Evolutionary conservation across 2,329 filamentous ascomycete species (phyloP), one percentile per base, ranked within the genome.

Genomic region (Fusarium marasasianum): DNA sequence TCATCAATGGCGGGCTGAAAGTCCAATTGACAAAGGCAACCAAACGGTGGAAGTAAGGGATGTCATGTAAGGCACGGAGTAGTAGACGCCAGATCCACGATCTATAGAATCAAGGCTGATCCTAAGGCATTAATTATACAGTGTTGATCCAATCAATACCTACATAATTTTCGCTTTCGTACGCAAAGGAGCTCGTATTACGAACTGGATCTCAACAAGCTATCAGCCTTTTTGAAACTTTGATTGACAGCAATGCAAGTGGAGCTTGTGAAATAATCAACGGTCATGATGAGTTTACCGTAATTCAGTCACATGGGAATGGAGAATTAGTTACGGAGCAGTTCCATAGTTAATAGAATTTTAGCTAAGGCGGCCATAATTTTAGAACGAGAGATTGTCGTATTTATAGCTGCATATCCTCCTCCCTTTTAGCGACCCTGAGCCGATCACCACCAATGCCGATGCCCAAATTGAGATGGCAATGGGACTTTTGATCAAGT

Each of bases 381-480:
- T 59, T 70, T 66, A 66, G 66, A 55, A 59, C 35, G 37, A 60
- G 53, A 63, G 37, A 68, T 69, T 55, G 60, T 66, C 44, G 53
- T 67, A 53, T 71, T 71, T 71, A 66, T 71, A 71, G 61, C 43
- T 71, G 54, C 60, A 60, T 71, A 58, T 66, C 53, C 60, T 69
- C 51, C 70, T 70, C 70, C 50, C 67, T 48, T 65, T 73, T 65
- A 53, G 45, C 59, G 37, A 47, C 56, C 58, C 70, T 57, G 38
- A 58, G 69, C 66, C 38, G 59, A 70, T 70, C 60, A 66, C 48
- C 41, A 59, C 38, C 60, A 70, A 59, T 70, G 66, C 67, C 66
- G 67, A 69, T 63, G 51, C 29, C 66, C 47, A 38, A 66, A 59
- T 54, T 50, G 24, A 62, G 59, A 31, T 58, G 35, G 31, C 15